Base-by-base conservation (phyloP, 352 stramenopile genomes). In the Phytophthora multivora region DNA sequence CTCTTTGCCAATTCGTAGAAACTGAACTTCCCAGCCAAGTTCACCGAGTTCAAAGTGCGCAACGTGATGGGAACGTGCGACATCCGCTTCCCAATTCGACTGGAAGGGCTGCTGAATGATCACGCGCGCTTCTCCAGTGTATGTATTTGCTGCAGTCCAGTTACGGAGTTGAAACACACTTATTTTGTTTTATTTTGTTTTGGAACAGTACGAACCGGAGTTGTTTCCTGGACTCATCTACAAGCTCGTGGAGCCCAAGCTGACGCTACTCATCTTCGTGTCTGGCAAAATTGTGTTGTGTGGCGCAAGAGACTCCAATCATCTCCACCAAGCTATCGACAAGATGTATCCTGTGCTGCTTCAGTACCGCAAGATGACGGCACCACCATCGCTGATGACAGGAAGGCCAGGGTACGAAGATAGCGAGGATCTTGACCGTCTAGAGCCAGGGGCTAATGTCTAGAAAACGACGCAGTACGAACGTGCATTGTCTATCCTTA, bases 161-260 rank as follows among this genome's bases (percentile, higher is more conserved):
- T 33, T 33, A 33, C 28, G 28, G 9, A 13, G 28, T 33, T 33
- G 8, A 33, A 75, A 98, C 12, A 95, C 99, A 28, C 49, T 45
- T 6, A 62, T 8, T 21, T 33, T 57, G 43, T 23, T 63, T 99
- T 25, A 97, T 30, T 28, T 98, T 52, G 1, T 99, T 99, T 97
- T n/a, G n/a, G n/a, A n/a, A 88, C 28, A 99, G 99, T 99, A 99
- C 71, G 98, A 99, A 71, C 98, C 98, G 0, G 98, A 99, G 68
- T 75, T 99, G 9, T 99, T 99, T 72, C 97, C 97, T 11, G 98
- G 98, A 19, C 83, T 99, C 23, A 99, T 99, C 63, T 99, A 99
- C 85, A 93, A 98, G 49, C 88, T 99, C 55, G 83, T 98, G 3
- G 86, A 97, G 69, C 97, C 97, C 23, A 98, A 99, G 71, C 79